Evolutionary conservation across 2,329 filamentous ascomycete genomes (phyloP), one percentile per base, ranked within the genome.

Genomic region (Scolecobasidium constrictum): DNA sequence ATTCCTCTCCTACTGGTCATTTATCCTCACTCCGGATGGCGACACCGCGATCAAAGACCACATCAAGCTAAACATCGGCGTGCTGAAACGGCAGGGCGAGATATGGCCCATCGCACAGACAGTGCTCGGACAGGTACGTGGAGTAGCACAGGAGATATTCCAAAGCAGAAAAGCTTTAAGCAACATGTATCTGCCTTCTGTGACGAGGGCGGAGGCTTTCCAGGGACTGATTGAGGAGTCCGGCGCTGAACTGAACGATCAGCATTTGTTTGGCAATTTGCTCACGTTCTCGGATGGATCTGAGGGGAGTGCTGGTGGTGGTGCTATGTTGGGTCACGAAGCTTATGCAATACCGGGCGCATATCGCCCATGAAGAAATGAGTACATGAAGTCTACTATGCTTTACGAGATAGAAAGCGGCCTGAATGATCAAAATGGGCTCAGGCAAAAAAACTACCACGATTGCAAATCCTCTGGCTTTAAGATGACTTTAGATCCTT

Each of bases 1-100:
- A 3, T 84, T 92, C 53, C 70, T 93, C 18, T 85, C 81, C 43
- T 84, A 83, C 48, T 94, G 86, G 77, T 77, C 75, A 4, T 67
- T 69, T 52, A 66, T 56, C 58, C 12, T 62, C 50, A 12, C 16
- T 12, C 31, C 35, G 18, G 59, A 59, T 52, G 67, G 71, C 47
- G 78, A 79, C 54, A 78, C 78, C 48, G 76, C 76, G 52, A 69
- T 82, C 50, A 81, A 80, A 48, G 83, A 86, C 61, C 79, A 77
- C 51, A 82, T 94, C 42, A 76, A 81, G 1, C 73, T 94, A 12
- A 87, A 86, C 48, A 86, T 83, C 45, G 84, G 82, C 13, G 81
- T 83, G 0, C 70, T 92, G 33, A 80, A 81, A 52, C 55, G 77
- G 31, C 67, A 90, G 5, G 77, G 76, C 33, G 65, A 67, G 13